phyloP scores from a whole-genome alignment of 192 early-diverging fungal species.

The Linnemannia elongata region DNA sequence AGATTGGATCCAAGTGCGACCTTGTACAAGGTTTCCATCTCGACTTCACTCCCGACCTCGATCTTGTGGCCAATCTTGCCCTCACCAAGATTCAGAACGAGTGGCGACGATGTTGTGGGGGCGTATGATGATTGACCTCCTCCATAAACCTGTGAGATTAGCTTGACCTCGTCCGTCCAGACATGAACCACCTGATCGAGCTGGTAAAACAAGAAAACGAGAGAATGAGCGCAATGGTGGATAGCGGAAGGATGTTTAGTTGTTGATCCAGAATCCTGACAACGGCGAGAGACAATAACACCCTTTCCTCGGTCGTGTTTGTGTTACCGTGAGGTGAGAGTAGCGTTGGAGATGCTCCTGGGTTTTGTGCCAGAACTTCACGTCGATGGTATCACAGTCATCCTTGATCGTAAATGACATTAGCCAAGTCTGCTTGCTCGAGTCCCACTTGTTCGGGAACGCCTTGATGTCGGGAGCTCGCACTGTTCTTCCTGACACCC shows the following conservation, averaged over 20 bases:
- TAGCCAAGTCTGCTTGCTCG: slow-evolving; percentile 27
- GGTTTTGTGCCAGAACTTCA: slow-evolving; percentile 49
- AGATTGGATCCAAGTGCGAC: slow-evolving; percentile 28
- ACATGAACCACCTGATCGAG: slow-evolving; percentile 52
- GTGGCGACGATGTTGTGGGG: slow-evolving; percentile 21
- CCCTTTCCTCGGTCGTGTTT: too few species aligned
- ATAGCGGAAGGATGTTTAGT: not conserved
- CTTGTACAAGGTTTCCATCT: slow-evolving; percentile 24
- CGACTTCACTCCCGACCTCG: slow-evolving; percentile 20
- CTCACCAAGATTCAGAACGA: slow-evolving; percentile 30
- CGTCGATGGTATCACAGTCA: slow-evolving; percentile 36
- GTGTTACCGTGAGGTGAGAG: slow-evolving; percentile 31
- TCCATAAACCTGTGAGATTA: slow-evolving; percentile 7
- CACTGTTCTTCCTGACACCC: slow-evolving; percentile 41
- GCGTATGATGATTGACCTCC: not conserved
- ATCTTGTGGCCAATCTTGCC: slow-evolving; percentile 42
- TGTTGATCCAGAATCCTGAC: not conserved
- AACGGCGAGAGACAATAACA: not conserved
- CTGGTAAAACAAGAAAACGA: not conserved
- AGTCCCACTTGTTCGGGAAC: slow-evolving; percentile 24
- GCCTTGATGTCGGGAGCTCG: slow-evolving; percentile 26
- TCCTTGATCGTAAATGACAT: slow-evolving; percentile 50
- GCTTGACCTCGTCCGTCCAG: slow-evolving; percentile 46
- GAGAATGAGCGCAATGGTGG: not conserved
- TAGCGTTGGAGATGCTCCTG: slow-evolving; percentile 27